Evolutionary conservation across 2,329 filamentous ascomycete species (phyloP).

Genomic region (Canariomyces notabilis): DNA sequence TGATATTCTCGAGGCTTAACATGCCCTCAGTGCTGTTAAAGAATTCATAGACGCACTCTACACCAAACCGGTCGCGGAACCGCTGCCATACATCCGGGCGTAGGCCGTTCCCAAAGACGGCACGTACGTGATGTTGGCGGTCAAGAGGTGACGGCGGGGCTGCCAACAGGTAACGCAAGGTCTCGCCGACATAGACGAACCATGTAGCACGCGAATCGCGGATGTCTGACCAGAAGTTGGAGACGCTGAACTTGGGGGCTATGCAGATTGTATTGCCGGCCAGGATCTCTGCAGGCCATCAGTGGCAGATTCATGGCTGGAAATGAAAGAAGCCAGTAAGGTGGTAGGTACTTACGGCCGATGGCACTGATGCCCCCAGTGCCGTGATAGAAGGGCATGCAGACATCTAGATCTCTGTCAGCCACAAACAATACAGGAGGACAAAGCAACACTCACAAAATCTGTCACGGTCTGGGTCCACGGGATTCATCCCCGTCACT

Average conservation of each 20-base stretch:
- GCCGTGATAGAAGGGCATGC: conserved; percentile 74
- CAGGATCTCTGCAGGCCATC: conserved; percentile 37
- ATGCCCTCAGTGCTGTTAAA: conserved; percentile 75
- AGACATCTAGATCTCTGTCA: conserved; percentile 42
- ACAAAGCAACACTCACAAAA: conserved; percentile 42
- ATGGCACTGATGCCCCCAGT: conserved; percentile 61
- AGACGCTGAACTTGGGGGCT: conserved; percentile 62
- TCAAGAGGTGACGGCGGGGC: conserved; percentile 60
- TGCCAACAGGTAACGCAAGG: conserved; percentile 66
- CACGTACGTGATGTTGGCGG: conserved; percentile 51
- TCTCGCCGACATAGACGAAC: conserved; percentile 76
- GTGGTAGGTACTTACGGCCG: conserved; percentile 30
- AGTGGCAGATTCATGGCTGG: not conserved
- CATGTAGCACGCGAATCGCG: conserved; percentile 62
- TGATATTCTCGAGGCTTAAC: conserved; percentile 56
- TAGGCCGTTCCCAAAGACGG: conserved; percentile 63
- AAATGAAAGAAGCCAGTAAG: too few relatives aligned
- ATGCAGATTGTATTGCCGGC: conserved; percentile 54
- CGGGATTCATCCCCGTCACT: conserved; percentile 27
- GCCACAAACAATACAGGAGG: not conserved
- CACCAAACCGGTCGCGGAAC: conserved; percentile 59
- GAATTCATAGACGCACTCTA: conserved; percentile 63
- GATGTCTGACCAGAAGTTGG: conserved; percentile 67
- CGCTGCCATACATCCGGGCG: conserved; percentile 63
- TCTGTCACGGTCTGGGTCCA: conserved; percentile 43